Evolutionary conservation across 2,329 filamentous ascomycete genomes (phyloP), one percentile per base, ranked within the genome.

Genomic region (Anthostomella pinea): DNA sequence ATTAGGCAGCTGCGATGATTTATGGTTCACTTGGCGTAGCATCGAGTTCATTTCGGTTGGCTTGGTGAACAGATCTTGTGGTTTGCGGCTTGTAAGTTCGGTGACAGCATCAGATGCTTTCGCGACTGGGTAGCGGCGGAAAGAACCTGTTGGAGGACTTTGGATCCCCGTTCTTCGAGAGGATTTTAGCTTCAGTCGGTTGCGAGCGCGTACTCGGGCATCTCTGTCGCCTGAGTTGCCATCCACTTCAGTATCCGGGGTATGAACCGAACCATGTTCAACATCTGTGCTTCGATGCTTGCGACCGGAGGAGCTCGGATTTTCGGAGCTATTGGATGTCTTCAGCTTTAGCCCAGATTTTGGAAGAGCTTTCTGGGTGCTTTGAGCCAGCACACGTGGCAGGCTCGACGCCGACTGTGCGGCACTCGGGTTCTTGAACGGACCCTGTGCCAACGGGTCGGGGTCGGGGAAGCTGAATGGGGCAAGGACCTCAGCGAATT

Each of bases 301-400:
- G 7, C 34, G 34, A 8, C 33, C 32, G 11, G 38, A 35, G 15
- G 38, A 33, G 3, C 25, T 35, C 4, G 43, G 39, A n/a, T 30
- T 30, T 11, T 45, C 53, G 3, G 51, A 38, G 22, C 34, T 35
- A 25, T 41, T 36, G 14, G 48, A 39, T 13, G 41, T 43, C 30
- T 52, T 59, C 15, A 49, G 43, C 35, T 42, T 58, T 19, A 58
- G 22, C 26, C 45, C 49, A 20, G 58, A 45, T 20, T 48, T 59
- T 15, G 54, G 57, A 20, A 42, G 39, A 21, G 51, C 42, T 26
- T 36, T 53, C 23, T 52, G 48, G 23, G 36, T 23, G 8, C 34
- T 31, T 14, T 30, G 26, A 9, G 8, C 17, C 19, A 14, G 36
- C n/a, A 32, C 30, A 4, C n/a, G 11, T 13, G 23, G 19, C 20